Evolutionary conservation across 2,329 filamentous ascomycete species (phyloP).

Genomic region (Aspergillus carbonarius): DNA sequence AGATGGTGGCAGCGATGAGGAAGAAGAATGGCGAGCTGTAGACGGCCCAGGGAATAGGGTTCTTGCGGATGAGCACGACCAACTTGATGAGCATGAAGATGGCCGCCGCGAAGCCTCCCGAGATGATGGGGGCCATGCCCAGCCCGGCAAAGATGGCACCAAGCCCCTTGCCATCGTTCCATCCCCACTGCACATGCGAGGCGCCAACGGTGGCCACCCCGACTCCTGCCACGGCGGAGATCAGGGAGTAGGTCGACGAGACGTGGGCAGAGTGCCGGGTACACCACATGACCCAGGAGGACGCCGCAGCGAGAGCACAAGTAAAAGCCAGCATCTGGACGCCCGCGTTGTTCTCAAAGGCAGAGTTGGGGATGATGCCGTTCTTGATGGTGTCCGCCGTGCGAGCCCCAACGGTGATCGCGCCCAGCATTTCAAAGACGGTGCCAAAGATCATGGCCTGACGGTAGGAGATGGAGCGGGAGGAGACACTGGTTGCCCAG

Average conservation of each 20-base stretch:
- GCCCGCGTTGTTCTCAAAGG: constrained; percentile 61
- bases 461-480: constrained; percentile 56
- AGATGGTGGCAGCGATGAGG: constrained; percentile 71
- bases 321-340: constrained; percentile 64
- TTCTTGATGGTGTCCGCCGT: constrained; percentile 79
- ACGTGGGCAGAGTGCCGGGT: constrained; percentile 71
- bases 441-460: constrained; percentile 52
- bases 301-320: constrained; percentile 34
- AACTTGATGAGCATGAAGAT: constrained; percentile 74
- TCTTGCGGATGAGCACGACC: constrained; percentile 68
- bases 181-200: constrained; percentile 64
- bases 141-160: constrained; percentile 65
- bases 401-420: constrained; percentile 65
- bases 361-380: constrained; percentile 63
- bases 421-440: constrained; percentile 67
- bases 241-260: constrained; percentile 70
- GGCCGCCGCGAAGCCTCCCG: constrained; percentile 62
- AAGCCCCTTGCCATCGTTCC: constrained; percentile 66
- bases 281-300: constrained; percentile 76
- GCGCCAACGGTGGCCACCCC: constrained; percentile 67
- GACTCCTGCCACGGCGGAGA: constrained; percentile 67
- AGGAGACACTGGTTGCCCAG: constrained; percentile 79
- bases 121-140: constrained; percentile 68
- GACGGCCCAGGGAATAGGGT: constrained; percentile 71
- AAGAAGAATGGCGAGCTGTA: constrained; percentile 75